Evolutionary conservation across 2,329 filamentous ascomycete genomes (phyloP).

Genomic region (Fusarium euwallaceae): DNA sequence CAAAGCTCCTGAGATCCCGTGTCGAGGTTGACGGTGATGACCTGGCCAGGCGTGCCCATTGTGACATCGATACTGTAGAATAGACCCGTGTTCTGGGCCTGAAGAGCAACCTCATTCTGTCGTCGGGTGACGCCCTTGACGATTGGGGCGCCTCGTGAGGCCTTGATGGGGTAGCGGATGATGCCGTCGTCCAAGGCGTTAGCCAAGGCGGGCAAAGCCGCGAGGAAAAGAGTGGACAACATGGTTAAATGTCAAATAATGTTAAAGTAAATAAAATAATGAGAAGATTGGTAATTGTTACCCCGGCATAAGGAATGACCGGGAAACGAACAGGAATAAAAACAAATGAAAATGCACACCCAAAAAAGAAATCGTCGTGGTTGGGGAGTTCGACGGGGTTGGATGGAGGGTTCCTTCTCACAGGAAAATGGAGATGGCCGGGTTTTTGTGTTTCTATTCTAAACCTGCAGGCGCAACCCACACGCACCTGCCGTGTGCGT

Average conservation of each 20-base stretch:
- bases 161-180: constrained; percentile 48
- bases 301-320: constrained; percentile 47
- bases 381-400: constrained; percentile 11
- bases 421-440: constrained; percentile 23
- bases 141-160: constrained; percentile 45
- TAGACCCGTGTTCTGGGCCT: constrained; percentile 48
- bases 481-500: background rate
- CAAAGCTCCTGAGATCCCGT: constrained; percentile 58
- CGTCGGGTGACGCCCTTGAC: constrained; percentile 47
- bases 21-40: constrained; percentile 56
- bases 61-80: constrained; percentile 56
- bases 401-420: constrained; percentile 2
- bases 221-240: constrained; percentile 50
- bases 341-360: constrained; percentile 8
- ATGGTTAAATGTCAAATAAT: constrained; percentile 38
- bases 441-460: constrained; percentile 29
- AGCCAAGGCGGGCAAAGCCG: constrained; percentile 47
- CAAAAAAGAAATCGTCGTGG: constrained; percentile 11
- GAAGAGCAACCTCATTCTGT: constrained; percentile 45
- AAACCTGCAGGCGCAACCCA: constrained; percentile 12
- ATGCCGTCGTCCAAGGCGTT: constrained; percentile 43
- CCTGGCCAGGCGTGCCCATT: constrained; percentile 55
- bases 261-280: background rate
- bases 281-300: constrained; percentile 19
- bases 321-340: constrained; percentile 20